Evolutionary conservation across 805 yeast species (phyloP).

Genomic region (Starmerella geochares): DNA sequence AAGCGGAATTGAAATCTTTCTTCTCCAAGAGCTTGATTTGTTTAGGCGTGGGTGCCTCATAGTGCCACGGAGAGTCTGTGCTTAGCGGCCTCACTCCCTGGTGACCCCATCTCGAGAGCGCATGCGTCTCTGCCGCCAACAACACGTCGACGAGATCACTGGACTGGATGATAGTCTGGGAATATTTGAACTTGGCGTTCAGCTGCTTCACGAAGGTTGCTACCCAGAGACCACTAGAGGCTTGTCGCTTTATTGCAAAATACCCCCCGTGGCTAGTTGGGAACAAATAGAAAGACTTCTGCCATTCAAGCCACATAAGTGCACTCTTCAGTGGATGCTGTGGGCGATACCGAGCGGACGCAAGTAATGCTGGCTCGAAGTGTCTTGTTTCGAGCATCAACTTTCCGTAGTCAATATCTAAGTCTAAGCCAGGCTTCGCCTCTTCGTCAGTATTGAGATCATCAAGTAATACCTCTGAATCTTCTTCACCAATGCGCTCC

Average conservation of each 20-base stretch:
- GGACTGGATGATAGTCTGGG: neutral
- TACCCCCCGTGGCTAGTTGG: neutral
- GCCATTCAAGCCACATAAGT: slow-evolving; percentile 13
- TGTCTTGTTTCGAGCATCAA: slow-evolving; percentile 3
- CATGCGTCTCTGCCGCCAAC: neutral
- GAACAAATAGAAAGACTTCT: slow-evolving; percentile 18
- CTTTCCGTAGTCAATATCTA: slow-evolving; percentile 6
- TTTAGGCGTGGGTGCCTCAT: neutral
- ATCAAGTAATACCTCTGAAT: neutral
- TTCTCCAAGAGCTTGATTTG: neutral
- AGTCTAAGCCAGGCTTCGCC: neutral
- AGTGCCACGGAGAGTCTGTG: slow-evolving; percentile 2
- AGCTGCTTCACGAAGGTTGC: neutral
- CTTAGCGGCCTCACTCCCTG: neutral
- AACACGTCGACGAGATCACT: slow-evolving; percentile 6
- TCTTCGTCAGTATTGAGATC: neutral
- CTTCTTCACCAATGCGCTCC: no score
- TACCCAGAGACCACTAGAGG: neutral
- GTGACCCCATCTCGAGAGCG: neutral
- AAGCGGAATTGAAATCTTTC: no score
- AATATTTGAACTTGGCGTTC: neutral
- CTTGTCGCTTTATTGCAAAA: slow-evolving; percentile 2
- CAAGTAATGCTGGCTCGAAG: slow-evolving; percentile 6
- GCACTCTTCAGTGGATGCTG: slow-evolving; percentile 16
- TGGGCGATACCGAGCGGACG: slow-evolving; percentile 11